Base-by-base conservation (phyloP, 371 early-diverging fungal genomes). In the Homolaphlyctis polyrhiza region DNA sequence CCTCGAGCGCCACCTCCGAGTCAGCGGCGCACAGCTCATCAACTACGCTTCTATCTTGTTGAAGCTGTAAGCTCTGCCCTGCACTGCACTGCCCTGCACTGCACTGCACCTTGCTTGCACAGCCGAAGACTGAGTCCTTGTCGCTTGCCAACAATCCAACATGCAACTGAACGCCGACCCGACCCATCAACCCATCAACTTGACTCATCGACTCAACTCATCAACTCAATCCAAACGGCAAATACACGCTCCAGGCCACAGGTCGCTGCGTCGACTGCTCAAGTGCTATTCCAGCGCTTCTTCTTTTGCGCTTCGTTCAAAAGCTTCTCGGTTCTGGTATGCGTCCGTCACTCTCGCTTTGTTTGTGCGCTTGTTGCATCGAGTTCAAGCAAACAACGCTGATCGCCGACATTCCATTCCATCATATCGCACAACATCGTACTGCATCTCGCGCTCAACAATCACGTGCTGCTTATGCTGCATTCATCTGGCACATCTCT, bases 181-280 rank as follows among this genome's bases (percentile, higher is more conserved):
- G n/a, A n/a, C n/a, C n/a, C n/a, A n/a, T n/a, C n/a, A n/a, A n/a
- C n/a, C n/a, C n/a, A n/a, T n/a, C n/a, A n/a, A n/a, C n/a, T n/a
- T n/a, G n/a, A n/a, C n/a, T n/a, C n/a, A n/a, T n/a, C n/a, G n/a
- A n/a, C n/a, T n/a, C n/a, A n/a, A n/a, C n/a, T n/a, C n/a, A n/a
- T n/a, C n/a, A n/a, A n/a, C n/a, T n/a, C n/a, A n/a, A n/a, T n/a
- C n/a, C n/a, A n/a, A n/a, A n/a, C n/a, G n/a, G n/a, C n/a, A n/a
- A n/a, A n/a, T n/a, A n/a, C n/a, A n/a, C n/a, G n/a, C 23, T 34
- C 23, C 73, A 94, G 94, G 33, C 95, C 97, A 18, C 97, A 97
- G 61, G 89, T 90, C 8, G 91, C 93, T 0, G 91, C 94, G 85
- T 94, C 95, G 2, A 94, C 94, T n/a, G 95, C 96, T 1, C 94